Base-by-base conservation (phyloP, 2,329 filamentous ascomycete genomes). In the Orbilia blumenaviensis region DNA sequence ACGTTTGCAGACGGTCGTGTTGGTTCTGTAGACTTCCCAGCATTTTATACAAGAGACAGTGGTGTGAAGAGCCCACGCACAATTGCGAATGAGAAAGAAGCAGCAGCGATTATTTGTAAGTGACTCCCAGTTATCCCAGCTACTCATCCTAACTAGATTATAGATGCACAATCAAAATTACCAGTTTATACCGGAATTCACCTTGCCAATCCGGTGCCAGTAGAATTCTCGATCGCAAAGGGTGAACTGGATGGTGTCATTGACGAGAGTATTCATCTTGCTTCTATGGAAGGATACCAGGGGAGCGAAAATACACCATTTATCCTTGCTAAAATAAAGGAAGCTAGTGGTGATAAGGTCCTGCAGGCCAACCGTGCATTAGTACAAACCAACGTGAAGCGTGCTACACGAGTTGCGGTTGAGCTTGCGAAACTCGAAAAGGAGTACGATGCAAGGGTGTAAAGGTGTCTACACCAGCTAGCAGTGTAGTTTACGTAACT, bases 31-130 rank as follows among this genome's bases (percentile, higher is more conserved):
- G 91, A 96, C 80, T 95, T 98, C 80, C 95, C 95, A 0, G 93
- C 92, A 0, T 98, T 99, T 83, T 99, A 92, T 88, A 92, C 92
- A 0, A 86, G 94, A 44, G 92, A 97, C 42, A 97, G 94, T 82
- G 92, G 93, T 10, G 84, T 91, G 61, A 89, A 86, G 82, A 96
- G 92, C 81, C 94, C 94, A 0, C 88, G 88, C 18, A 88, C 91
- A 0, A 87, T 97, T 44, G 83, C 89, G 61, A 87, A 90, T 78
- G 92, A 96, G 82, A 86, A 86, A 66, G 92, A 97, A 81, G 95
- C 94, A 34, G 95, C 95, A 0, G 89, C 91, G 9, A 92, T 97
- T 71, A 91, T 97, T 72, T 86, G 88, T 89, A 34, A 34, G 32
- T 34, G n/a, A n/a, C 12, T 34, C 12, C 32, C 12, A 12, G 32